A percentile compares a stretch with the other conserved stretches of the same genome.
Evolutionary conservation across 106 monocot genomes (phyloP).

Genomic region (Dioscorea alata): DNA sequence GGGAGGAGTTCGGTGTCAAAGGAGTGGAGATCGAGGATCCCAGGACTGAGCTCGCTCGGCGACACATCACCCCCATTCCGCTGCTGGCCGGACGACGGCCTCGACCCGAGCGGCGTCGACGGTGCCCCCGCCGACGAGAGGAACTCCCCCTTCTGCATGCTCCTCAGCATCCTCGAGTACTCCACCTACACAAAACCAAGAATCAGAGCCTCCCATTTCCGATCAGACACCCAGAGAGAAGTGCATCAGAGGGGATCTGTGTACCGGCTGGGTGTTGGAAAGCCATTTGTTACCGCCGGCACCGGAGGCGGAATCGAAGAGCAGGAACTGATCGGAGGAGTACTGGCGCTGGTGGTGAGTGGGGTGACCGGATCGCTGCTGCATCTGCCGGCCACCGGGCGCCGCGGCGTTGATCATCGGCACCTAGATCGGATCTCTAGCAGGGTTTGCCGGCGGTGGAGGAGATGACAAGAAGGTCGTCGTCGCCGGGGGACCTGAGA

Average conservation of each 20-base stretch:
- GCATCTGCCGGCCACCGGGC: too few relatives aligned
- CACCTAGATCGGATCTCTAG: too few relatives aligned
- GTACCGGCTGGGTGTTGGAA: conserved; percentile 14
- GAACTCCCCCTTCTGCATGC: conserved; percentile 64
- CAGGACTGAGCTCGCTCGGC: conserved; percentile 61
- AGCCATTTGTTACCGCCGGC: conserved; percentile 40
- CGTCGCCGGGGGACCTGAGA: too few relatives aligned
- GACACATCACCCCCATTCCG: conserved; percentile 30
- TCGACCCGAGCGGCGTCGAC: conserved; percentile 26
- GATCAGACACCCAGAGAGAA: not conserved
- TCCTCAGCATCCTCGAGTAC: conserved; percentile 60
- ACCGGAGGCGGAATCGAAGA: conserved; percentile 27
- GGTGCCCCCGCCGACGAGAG: conserved; percentile 32
- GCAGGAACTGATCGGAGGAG: conserved; percentile 44
- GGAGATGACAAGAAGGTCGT: too few relatives aligned
- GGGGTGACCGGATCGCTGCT: too few relatives aligned
- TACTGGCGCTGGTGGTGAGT: conserved; percentile 42
- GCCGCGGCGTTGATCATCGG: too few relatives aligned
- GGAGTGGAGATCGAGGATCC: conserved; percentile 73
- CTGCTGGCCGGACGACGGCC: conserved; percentile 28
- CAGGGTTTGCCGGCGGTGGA: too few relatives aligned
- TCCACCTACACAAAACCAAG: conserved; percentile 33
- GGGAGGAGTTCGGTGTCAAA: conserved; percentile 69
- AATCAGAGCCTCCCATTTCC: not conserved
- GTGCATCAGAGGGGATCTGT: too few relatives aligned